A percentile compares a stretch with the other conserved stretches of the same genome.
These are phyloP conservation scores for Colletotrichum karsti DNA, from an alignment of 2,329 filamentous ascomycete genomes.

Conservation along the genomic window DNA sequence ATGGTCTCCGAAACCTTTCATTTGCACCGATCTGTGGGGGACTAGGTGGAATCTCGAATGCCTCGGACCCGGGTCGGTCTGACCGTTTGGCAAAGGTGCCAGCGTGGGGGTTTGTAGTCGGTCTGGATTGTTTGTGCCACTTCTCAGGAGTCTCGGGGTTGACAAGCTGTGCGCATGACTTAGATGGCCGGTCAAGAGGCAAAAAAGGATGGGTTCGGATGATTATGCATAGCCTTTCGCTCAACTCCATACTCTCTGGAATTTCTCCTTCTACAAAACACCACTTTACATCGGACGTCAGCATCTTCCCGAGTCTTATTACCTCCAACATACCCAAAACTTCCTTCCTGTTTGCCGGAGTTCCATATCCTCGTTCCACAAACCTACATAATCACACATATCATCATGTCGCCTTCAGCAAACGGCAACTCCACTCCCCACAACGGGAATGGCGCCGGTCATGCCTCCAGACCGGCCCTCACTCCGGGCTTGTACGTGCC, in stretches of 20 bases:
- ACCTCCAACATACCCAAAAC: background rate
- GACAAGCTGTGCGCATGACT: slow-evolving; percentile 3
- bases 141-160: background rate
- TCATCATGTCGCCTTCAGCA: slow-evolving; percentile 20
- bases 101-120: slow-evolving; percentile 17
- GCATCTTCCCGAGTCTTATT: background rate
- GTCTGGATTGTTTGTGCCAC: background rate
- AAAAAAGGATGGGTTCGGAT: background rate
- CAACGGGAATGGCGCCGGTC: slow-evolving; percentile 4
- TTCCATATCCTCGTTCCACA: background rate
- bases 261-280: background rate
- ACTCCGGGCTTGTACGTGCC: slow-evolving; percentile 65
- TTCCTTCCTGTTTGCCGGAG: background rate
- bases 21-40: slow-evolving; percentile 21
- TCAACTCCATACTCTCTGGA: background rate
- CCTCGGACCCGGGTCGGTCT: background rate
- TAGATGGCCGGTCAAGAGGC: background rate
- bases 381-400: background rate
- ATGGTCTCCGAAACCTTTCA: background rate
- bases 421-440: slow-evolving; percentile 13
- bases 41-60: background rate
- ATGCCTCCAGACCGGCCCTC: slow-evolving; percentile 2
- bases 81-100: background rate
- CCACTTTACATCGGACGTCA: background rate
- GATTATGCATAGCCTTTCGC: background rate